These are phyloP conservation scores for Cornus kousa DNA, from an alignment of 148 eudicot genomes.

Conservation along the genomic window DNA sequence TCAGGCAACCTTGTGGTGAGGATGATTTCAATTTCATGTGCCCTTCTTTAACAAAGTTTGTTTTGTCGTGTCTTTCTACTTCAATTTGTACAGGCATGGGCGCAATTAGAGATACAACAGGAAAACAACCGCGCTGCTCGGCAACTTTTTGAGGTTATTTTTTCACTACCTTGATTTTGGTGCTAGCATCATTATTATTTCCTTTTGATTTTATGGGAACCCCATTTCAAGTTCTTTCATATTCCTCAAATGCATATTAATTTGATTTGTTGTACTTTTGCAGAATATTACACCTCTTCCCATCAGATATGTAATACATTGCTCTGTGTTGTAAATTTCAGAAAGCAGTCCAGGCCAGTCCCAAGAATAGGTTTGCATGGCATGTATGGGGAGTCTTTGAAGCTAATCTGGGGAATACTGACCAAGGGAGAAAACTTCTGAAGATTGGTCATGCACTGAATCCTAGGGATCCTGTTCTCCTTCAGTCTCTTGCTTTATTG, in stretches of 20 bases:
- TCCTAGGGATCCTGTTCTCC: constrained; percentile 95
- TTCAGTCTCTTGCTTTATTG: constrained; percentile 83
- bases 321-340: constrained; percentile 24
- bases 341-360: constrained; percentile 95
- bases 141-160: constrained; percentile 74
- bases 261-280: neutral
- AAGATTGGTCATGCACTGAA: constrained; percentile 87
- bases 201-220: neutral
- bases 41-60: neutral
- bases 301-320: neutral
- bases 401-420: constrained; percentile 63
- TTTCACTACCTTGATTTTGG: neutral
- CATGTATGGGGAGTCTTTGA: constrained; percentile 97
- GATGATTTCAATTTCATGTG: neutral
- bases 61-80: neutral
- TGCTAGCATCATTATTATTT: neutral
- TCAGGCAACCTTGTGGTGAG: neutral
- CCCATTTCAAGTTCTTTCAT: neutral
- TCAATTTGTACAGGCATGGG: constrained; percentile 73
- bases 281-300: neutral
- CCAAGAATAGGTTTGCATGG: constrained; percentile 98
- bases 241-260: neutral
- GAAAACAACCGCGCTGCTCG: constrained; percentile 72
- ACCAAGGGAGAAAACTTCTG: constrained; percentile 67
- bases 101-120: constrained; percentile 85